A percentile compares a stretch with the other conserved stretches of the same genome.
These are phyloP conservation scores for Claviceps citrina DNA, from an alignment of 2,329 filamentous ascomycete species.

Conservation along the genomic window DNA sequence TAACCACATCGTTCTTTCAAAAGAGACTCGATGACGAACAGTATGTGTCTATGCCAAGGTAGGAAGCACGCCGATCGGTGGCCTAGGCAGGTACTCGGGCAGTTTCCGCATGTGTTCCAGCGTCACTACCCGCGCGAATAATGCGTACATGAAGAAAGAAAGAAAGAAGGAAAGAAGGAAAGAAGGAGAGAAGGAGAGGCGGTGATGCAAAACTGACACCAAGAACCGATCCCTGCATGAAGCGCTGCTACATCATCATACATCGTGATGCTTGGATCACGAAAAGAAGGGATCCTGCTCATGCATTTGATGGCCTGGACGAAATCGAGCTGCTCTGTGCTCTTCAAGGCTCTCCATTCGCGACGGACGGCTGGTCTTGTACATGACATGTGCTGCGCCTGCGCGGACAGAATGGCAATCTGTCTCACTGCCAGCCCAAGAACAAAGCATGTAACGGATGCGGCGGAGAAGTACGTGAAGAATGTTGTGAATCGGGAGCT, in stretches of 20 bases:
- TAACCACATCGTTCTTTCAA: not conserved
- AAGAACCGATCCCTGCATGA: constrained; percentile 4
- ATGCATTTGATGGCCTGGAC: not conserved
- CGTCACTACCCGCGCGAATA: no score
- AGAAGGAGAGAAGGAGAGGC: no score
- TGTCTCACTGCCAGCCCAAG: not conserved
- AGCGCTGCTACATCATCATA: constrained; percentile 5
- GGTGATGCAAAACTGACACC: constrained; percentile 1
- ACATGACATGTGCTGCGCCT: not conserved
- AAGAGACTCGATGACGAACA: not conserved
- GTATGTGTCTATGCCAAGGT: constrained; percentile 4
- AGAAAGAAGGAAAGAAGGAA: no score
- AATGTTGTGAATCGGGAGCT: no score
- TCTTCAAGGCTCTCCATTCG: no score
- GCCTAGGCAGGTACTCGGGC: no score
- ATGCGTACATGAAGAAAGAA: no score
- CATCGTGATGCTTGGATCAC: not conserved
- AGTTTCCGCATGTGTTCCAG: no score
- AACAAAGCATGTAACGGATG: not conserved
- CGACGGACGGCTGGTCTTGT: not conserved
- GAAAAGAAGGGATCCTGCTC: not conserved
- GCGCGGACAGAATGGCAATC: not conserved
- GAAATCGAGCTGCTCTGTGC: constrained; percentile 1
- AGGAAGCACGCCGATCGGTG: constrained; percentile 5
- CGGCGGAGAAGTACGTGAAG: not conserved